phyloP scores from a whole-genome alignment of 2,329 filamentous ascomycete genomes.

The Fusarium armeniacum region DNA sequence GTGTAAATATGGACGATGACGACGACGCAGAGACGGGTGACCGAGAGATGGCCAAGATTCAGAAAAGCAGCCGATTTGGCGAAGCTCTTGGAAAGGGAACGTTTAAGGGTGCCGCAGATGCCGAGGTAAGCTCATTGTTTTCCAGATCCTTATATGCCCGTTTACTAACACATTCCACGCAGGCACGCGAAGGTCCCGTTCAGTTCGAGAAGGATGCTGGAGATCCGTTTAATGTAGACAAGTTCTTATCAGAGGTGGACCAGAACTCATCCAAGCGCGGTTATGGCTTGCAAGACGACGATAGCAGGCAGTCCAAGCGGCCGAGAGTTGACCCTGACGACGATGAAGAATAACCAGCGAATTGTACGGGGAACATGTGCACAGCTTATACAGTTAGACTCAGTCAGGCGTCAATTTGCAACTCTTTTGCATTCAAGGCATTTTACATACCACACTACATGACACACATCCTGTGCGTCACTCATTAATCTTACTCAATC shows the following conservation, averaged over 20 bases:
- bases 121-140: constrained; percentile 71
- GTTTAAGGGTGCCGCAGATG: constrained; percentile 88
- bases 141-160: neutral
- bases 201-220: constrained; percentile 91
- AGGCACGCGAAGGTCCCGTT: constrained; percentile 89
- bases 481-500: constrained; percentile 13
- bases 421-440: constrained; percentile 21
- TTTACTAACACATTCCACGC: constrained; percentile 51
- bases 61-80: constrained; percentile 84
- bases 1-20: constrained; percentile 79
- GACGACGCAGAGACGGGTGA: constrained; percentile 85
- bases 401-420: constrained; percentile 44
- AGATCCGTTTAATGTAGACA: constrained; percentile 95
- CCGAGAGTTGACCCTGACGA: constrained; percentile 79
- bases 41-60: constrained; percentile 87
- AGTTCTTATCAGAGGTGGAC: constrained; percentile 87
- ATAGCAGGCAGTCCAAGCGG: constrained; percentile 74
- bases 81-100: constrained; percentile 91
- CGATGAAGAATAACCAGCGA: constrained; percentile 47
- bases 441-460: constrained; percentile 23
- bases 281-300: constrained; percentile 80
- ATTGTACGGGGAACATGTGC: constrained; percentile 31
- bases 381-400: constrained; percentile 45
- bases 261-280: constrained; percentile 77
- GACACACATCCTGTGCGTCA: constrained; percentile 7